phyloP scores from a whole-genome alignment of 768 basidiomycete genomes.

The Rhodotorula kratochvilovae region DNA sequence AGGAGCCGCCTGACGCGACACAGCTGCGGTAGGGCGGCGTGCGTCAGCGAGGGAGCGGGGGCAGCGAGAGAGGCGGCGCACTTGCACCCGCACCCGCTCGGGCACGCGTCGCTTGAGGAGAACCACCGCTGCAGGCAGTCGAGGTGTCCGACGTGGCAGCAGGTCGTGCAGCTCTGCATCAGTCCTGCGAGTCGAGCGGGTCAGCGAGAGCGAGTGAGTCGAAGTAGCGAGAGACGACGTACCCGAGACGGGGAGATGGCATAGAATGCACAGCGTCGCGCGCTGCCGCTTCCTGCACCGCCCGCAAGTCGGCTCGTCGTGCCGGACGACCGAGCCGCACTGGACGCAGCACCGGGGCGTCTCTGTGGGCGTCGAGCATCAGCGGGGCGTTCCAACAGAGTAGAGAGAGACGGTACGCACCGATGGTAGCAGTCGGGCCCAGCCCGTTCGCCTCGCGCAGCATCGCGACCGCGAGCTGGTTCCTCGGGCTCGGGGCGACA shows the following conservation, averaged over 20 bases:
- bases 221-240: not conserved
- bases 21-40: constrained; percentile 1
- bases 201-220: not conserved
- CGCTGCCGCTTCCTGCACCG: constrained; percentile 10
- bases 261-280: constrained; percentile 14
- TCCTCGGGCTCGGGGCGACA: not conserved
- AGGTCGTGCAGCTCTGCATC: constrained; percentile 26
- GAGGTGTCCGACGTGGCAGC: constrained; percentile 35
- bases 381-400: too few species aligned
- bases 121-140: constrained; percentile 29
- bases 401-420: not conserved
- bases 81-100: constrained; percentile 36
- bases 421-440: constrained; percentile 8
- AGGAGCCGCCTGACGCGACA: constrained; percentile 15
- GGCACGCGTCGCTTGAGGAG: constrained; percentile 6
- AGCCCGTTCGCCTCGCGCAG: constrained; percentile 26
- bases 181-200: constrained; percentile 9
- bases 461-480: not conserved
- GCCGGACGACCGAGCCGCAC: constrained; percentile 1
- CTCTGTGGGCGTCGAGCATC: not conserved
- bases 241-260: constrained; percentile 31
- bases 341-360: not conserved
- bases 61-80: not conserved
- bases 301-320: constrained; percentile 2
- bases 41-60: too few species aligned